These are phyloP conservation scores for Hypoxylon sp. DNA, from an alignment of 2,329 filamentous ascomycete species.

Conservation along the genomic window DNA sequence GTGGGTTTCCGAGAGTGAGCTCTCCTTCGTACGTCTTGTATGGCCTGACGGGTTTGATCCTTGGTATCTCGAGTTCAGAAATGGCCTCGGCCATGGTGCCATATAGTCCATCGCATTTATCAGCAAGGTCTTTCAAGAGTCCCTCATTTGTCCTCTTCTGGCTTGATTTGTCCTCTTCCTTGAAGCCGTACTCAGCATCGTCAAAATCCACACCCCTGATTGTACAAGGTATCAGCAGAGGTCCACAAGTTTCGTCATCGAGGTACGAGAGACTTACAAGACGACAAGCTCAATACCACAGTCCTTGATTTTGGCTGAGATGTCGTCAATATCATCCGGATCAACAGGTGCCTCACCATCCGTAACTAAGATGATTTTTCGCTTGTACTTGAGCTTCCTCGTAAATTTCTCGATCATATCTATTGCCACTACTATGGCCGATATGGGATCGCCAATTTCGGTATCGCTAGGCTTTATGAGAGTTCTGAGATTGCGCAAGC, in stretches of 20 bases:
- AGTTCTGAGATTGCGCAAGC: slow-evolving; percentile 75
- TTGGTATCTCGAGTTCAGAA: slow-evolving; percentile 81
- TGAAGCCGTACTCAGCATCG: slow-evolving; percentile 88
- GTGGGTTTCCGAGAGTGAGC: slow-evolving; percentile 83
- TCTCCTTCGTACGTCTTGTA: slow-evolving; percentile 84
- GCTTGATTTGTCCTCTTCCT: slow-evolving; percentile 86
- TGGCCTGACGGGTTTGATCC: slow-evolving; percentile 81
- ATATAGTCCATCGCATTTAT: slow-evolving; percentile 78
- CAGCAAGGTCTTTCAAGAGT: slow-evolving; percentile 74
- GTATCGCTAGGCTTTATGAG: slow-evolving; percentile 77
- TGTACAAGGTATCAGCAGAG: slow-evolving; percentile 35
- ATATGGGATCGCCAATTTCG: slow-evolving; percentile 84
- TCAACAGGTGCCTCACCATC: slow-evolving; percentile 83
- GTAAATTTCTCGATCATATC: slow-evolving; percentile 87
- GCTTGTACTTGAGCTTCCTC: slow-evolving; percentile 84
- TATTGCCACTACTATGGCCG: slow-evolving; percentile 86
- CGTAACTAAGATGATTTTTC: slow-evolving; percentile 87
- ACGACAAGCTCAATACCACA: slow-evolving; percentile 83
- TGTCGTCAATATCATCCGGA: slow-evolving; percentile 76
- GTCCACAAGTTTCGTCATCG: too few relatives aligned
- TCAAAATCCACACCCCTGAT: slow-evolving; percentile 91
- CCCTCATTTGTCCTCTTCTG: slow-evolving; percentile 84
- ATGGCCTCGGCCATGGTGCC: slow-evolving; percentile 92
- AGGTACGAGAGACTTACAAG: slow-evolving; percentile 71
- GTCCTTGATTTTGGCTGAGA: slow-evolving; percentile 80